Conservation (phyloP, 108 stramenopile genomes). For the Conticribra guillardii region DNA sequence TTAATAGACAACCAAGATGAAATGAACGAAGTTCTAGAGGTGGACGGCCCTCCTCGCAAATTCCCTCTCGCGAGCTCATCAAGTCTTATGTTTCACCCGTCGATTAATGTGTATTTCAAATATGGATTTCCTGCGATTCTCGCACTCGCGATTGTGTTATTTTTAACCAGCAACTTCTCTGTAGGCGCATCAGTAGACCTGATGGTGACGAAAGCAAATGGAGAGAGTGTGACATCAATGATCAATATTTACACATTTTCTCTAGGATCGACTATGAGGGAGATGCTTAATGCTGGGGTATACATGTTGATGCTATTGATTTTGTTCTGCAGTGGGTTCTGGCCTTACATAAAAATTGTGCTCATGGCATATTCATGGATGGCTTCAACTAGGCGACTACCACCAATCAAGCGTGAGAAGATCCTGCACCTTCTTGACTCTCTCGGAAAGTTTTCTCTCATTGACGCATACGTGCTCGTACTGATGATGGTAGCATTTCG, state of each 20-base stretch:
- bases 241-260: slow-evolving; percentile 77
- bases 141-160: slow-evolving; percentile 22
- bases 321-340: slow-evolving; percentile 85
- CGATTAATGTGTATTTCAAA: slow-evolving; percentile 29
- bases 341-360: slow-evolving; percentile 91
- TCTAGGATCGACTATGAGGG: slow-evolving; percentile 77
- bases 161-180: slow-evolving; percentile 70
- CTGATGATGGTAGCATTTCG: slow-evolving; percentile 92
- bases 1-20: slow-evolving; percentile 33
- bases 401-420: slow-evolving; percentile 62
- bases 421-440: slow-evolving; percentile 82
- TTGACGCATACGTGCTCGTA: slow-evolving; percentile 91
- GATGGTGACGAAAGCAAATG: slow-evolving; percentile 32
- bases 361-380: slow-evolving; percentile 80
- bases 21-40: slow-evolving; percentile 42
- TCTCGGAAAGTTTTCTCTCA: slow-evolving; percentile 90
- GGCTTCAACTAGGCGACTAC: slow-evolving; percentile 41
- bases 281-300: slow-evolving; percentile 86
- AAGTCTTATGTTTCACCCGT: slow-evolving; percentile 50
- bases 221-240: slow-evolving; percentile 38
- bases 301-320: slow-evolving; percentile 87
- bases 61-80: slow-evolving; percentile 44
- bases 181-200: slow-evolving; percentile 83
- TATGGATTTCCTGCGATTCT: slow-evolving; percentile 40
- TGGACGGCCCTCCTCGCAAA: slow-evolving; percentile 40